A percentile compares a stretch with the other conserved stretches of the same genome.
Evolutionary conservation across 768 basidiomycete genomes (phyloP).

Genomic region (Mycena floridula): DNA sequence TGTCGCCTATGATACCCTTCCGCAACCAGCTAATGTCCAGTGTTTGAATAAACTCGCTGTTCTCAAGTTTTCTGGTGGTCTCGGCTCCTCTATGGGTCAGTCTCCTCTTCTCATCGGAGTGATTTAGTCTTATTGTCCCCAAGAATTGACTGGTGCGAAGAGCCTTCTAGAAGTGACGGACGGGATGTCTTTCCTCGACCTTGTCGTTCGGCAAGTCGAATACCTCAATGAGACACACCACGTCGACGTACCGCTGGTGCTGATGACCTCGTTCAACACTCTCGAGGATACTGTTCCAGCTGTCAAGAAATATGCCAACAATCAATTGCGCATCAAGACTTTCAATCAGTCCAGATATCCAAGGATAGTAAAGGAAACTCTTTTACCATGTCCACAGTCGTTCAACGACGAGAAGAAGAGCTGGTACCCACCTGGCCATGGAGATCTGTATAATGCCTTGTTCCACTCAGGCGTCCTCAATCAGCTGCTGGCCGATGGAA

Average conservation of each 20-base stretch:
- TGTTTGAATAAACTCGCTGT: slow-evolving; percentile 69
- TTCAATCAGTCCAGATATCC: slow-evolving; percentile 96
- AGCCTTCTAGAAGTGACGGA: slow-evolving; percentile 72
- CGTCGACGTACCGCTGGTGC: slow-evolving; percentile 92
- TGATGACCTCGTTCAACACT: slow-evolving; percentile 98
- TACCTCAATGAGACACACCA: slow-evolving; percentile 82
- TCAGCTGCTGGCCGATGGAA: slow-evolving; percentile 83
- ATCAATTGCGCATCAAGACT: slow-evolving; percentile 86
- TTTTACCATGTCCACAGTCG: slow-evolving; percentile 76
- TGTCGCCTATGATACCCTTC: slow-evolving; percentile 48
- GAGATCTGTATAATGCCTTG: slow-evolving; percentile 92
- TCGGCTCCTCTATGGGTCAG: slow-evolving; percentile 59
- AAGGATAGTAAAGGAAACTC: slow-evolving; percentile 83
- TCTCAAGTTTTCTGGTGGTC: slow-evolving; percentile 73
- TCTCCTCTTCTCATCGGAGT: background rate
- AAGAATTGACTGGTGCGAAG: slow-evolving; percentile 59
- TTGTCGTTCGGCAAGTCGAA: slow-evolving; percentile 92
- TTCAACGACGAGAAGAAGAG: slow-evolving; percentile 80
- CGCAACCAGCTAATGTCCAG: slow-evolving; percentile 34
- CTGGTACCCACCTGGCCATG: slow-evolving; percentile 98
- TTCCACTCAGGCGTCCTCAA: slow-evolving; percentile 88
- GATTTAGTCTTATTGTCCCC: background rate
- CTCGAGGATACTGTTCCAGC: slow-evolving; percentile 94
- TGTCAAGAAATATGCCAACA: slow-evolving; percentile 95
- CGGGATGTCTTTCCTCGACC: slow-evolving; percentile 96